Conservation (phyloP, 345 rosid genomes). For the Bruguiera gymnorhiza region DNA sequence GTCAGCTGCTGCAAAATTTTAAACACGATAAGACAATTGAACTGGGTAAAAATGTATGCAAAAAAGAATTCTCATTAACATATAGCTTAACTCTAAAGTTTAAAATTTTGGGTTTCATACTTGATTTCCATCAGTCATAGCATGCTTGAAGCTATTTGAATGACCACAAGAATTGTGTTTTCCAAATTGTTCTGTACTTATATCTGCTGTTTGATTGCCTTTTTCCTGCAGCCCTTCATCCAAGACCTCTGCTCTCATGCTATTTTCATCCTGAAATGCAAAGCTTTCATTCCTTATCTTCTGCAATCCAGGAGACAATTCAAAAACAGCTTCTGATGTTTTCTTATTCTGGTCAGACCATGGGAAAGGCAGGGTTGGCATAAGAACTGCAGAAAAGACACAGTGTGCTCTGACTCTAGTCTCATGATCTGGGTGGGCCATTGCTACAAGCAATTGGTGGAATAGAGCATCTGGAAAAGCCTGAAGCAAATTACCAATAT, state of each 20-base stretch:
- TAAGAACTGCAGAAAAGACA: constrained; percentile 66
- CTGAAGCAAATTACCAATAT: constrained; percentile 37
- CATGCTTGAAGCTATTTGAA: constrained; percentile 52
- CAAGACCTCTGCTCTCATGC: constrained; percentile 32
- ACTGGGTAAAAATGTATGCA: not conserved
- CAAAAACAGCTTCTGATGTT: constrained; percentile 36
- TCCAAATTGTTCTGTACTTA: constrained; percentile 26
- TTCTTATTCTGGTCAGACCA: constrained; percentile 45
- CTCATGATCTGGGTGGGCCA: constrained; percentile 75
- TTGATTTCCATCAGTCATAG: constrained; percentile 45
- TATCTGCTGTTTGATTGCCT: constrained; percentile 29
- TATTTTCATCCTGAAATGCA: constrained; percentile 40
- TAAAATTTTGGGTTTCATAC: constrained; percentile 35
- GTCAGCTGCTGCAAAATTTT: constrained; percentile 38
- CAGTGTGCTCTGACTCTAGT: constrained; percentile 76
- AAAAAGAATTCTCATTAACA: not conserved
- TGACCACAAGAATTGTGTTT: constrained; percentile 28
- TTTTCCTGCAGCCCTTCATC: constrained; percentile 39
- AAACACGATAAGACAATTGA: constrained; percentile 1
- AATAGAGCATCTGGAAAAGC: constrained; percentile 88
- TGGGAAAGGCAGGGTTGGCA: constrained; percentile 55
- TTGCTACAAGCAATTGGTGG: constrained; percentile 77
- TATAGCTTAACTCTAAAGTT: not conserved
- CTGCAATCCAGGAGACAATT: constrained; percentile 22
- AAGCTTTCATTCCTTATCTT: constrained; percentile 36